These are phyloP conservation scores for Luzula sylvatica DNA, from an alignment of 176 grass and related monocot species.

Conservation along the genomic window DNA sequence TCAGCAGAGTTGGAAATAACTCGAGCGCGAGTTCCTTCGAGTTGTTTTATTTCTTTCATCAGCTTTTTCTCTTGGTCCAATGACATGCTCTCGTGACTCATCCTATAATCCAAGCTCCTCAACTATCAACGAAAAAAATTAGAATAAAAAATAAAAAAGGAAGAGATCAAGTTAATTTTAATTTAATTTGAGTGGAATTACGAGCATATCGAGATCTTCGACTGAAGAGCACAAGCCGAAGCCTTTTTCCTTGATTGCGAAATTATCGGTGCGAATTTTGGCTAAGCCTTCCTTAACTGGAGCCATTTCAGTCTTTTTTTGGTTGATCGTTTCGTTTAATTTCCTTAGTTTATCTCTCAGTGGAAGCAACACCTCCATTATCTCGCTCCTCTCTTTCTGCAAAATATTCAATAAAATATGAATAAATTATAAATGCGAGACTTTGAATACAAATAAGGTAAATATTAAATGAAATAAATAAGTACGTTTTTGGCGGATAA, in stretches of 20 bases:
- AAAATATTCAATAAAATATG: constrained; percentile 9
- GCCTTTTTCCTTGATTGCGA: constrained; percentile 58
- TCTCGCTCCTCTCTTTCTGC: constrained; percentile 54
- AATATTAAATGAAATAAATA: neutral
- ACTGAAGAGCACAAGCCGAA: constrained; percentile 82
- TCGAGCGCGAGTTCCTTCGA: constrained; percentile 76
- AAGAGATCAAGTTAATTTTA: neutral
- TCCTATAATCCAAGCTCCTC: constrained; percentile 63
- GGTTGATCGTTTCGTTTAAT: constrained; percentile 48
- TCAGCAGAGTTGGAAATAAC: constrained; percentile 64
- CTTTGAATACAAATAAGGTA: neutral
- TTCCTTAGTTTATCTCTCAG: constrained; percentile 63
- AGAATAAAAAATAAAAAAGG: constrained; percentile 16
- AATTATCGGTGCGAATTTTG: constrained; percentile 71
- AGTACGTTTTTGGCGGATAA: constrained; percentile 76
- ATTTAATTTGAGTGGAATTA: constrained; percentile 24
- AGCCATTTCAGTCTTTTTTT: constrained; percentile 68
- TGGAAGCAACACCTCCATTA: constrained; percentile 61
- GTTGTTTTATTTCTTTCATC: constrained; percentile 78
- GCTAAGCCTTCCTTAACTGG: constrained; percentile 69
- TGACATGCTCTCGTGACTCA: constrained; percentile 81
- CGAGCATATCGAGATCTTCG: constrained; percentile 74
- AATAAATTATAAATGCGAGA: constrained; percentile 7
- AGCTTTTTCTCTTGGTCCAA: constrained; percentile 79
- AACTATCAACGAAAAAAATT: constrained; percentile 39